phyloP scores from a whole-genome alignment of 257 asterid genomes.

The Solanum tacnaense region DNA sequence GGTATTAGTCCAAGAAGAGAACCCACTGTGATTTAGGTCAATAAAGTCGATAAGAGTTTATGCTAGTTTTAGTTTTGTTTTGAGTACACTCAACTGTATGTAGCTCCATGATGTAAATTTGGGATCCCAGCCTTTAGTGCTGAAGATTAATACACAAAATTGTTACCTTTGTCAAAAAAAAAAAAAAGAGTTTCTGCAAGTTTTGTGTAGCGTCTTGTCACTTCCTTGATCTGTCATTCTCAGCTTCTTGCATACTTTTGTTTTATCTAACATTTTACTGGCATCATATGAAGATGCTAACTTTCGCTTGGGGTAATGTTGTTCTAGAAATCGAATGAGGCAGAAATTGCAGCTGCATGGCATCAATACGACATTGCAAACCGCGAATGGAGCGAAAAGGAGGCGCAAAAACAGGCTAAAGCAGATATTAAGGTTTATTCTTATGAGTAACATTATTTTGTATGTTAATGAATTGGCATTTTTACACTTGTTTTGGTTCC shows the following conservation, averaged over 20 bases:
- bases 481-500: not conserved
- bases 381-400: slow-evolving; percentile 50
- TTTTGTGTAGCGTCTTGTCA: not conserved
- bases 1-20: not conserved
- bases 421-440: slow-evolving; percentile 49
- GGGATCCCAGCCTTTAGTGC: too few species aligned
- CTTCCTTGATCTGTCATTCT: not conserved
- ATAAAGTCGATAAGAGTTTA: not conserved
- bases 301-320: slow-evolving; percentile 16
- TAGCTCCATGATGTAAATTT: too few species aligned
- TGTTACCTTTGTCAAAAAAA: too few species aligned
- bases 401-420: slow-evolving; percentile 62
- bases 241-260: not conserved
- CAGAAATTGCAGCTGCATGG: slow-evolving; percentile 33
- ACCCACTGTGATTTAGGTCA: not conserved
- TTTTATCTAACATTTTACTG: not conserved
- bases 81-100: too few species aligned
- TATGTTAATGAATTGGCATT: not conserved
- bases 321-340: slow-evolving; percentile 51
- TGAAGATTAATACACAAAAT: too few species aligned
- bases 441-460: not conserved
- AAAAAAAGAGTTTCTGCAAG: not conserved
- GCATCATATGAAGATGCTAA: slow-evolving; percentile 1
- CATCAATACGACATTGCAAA: slow-evolving; percentile 47
- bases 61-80: not conserved